Conservation (phyloP, 768 basidiomycete species). For the Suillus decipiens region DNA sequence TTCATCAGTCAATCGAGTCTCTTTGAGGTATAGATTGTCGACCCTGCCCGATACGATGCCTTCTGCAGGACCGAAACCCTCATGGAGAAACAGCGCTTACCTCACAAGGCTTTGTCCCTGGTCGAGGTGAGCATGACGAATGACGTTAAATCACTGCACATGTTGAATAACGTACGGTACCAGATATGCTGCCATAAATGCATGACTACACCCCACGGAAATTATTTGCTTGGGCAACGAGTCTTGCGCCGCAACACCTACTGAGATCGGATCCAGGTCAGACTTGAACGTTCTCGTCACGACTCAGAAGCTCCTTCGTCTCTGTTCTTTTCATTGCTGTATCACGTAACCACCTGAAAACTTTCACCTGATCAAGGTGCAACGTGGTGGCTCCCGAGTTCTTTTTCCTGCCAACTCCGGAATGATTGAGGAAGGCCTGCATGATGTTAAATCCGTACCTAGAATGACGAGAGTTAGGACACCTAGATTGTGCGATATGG, state of each 20-base stretch:
- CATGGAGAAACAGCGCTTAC: neutral
- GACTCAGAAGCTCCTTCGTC: conserved; percentile 15
- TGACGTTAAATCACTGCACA: neutral
- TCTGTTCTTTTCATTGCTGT: neutral
- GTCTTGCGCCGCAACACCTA: neutral
- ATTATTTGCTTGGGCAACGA: neutral
- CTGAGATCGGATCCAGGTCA: neutral
- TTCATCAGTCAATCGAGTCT: neutral
- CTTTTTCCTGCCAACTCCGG: neutral
- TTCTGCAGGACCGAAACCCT: neutral
- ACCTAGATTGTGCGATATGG: neutral
- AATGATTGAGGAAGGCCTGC: neutral
- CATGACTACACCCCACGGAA: neutral
- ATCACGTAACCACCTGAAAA: neutral
- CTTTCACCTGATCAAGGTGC: neutral
- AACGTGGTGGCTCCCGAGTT: neutral
- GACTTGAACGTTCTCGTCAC: neutral
- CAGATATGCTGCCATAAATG: too few species aligned
- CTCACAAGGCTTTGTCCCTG: neutral
- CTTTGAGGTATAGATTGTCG: neutral
- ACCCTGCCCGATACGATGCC: neutral
- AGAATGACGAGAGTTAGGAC: neutral
- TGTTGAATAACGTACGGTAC: neutral
- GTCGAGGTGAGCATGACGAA: neutral
- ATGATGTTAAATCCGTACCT: neutral